A percentile compares a stretch with the other conserved stretches of the same genome.
phyloP scores from a whole-genome alignment of 805 yeast genomes.

The Barnettozyma populi region DNA sequence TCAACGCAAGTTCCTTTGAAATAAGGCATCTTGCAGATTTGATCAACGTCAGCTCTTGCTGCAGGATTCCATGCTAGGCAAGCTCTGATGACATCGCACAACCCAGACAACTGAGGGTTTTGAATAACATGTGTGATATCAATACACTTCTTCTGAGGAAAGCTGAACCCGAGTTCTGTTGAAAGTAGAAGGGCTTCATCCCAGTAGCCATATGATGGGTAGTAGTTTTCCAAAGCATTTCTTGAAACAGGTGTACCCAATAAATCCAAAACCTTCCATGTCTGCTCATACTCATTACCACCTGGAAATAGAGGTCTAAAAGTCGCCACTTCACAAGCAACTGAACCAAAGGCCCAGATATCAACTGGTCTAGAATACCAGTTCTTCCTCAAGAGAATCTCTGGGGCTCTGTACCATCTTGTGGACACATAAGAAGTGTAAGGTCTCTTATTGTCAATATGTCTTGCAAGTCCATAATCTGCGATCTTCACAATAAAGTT shows the following conservation, averaged over 20 bases:
- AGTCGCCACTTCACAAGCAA: slow-evolving; percentile 67
- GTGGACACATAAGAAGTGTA: slow-evolving; percentile 79
- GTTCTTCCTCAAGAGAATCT: slow-evolving; percentile 59
- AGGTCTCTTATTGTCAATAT: slow-evolving; percentile 43
- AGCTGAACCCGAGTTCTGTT: slow-evolving; percentile 44
- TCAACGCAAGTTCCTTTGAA: slow-evolving; percentile 42
- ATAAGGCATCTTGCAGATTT: slow-evolving; percentile 45
- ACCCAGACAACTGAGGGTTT: slow-evolving; percentile 34
- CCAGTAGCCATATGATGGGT: slow-evolving; percentile 72
- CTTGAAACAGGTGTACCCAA: slow-evolving; percentile 65
- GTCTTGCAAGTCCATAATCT: slow-evolving; percentile 76
- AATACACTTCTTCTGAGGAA: slow-evolving; percentile 51
- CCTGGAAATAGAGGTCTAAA: slow-evolving; percentile 85
- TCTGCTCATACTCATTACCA: slow-evolving; percentile 69
- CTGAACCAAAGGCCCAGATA: slow-evolving; percentile 83
- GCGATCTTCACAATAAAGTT: slow-evolving; percentile 66
- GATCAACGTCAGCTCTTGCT: slow-evolving; percentile 48
- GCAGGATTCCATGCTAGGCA: slow-evolving; percentile 79
- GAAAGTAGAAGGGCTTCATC: slow-evolving; percentile 52
- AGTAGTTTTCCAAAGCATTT: slow-evolving; percentile 20
- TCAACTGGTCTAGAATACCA: slow-evolving; percentile 67
- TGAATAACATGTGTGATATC: slow-evolving; percentile 41
- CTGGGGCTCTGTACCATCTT: slow-evolving; percentile 85
- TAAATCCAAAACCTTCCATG: slow-evolving; percentile 56
- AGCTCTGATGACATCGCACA: slow-evolving; percentile 35